Evolutionary conservation across 2,329 filamentous ascomycete species (phyloP), one percentile per base, ranked within the genome.

Genomic region (Immersiporthe knoxdaviesiana): DNA sequence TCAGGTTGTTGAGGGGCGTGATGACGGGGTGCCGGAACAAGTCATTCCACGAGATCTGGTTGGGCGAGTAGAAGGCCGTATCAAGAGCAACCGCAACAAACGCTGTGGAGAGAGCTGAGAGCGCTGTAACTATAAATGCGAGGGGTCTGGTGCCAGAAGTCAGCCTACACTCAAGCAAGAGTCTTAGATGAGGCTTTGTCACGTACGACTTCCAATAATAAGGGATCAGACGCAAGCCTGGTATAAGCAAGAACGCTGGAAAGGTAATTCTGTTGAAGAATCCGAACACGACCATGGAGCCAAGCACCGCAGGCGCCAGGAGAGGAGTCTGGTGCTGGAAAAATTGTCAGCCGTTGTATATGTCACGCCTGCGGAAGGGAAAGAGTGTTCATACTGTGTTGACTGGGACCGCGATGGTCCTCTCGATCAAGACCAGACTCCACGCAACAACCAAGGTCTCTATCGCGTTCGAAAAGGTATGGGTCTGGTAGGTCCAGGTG

Each of bases 201-300:
- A 82, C 88, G 77, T 81, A 96, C 92, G 91, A 95, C 79, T 90
- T 89, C 78, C 88, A 81, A 77, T 97, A 96, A 82, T 97, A 92
- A 73, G 93, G 93, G 78, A 98, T 83, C 76, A 99, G 84, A 77
- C 90, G 90, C 77, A 97, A 82, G 47, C 91, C 91, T 66, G 96
- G 95, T 77, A 97, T 88, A 69, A 97, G 79, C 71, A 99, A 81
- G 78, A 97, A 99, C 18, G 94, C 95, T 60, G 95, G 95, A 79
- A 98, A 98, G 12, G 96, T 99, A 76, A 98, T 97, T 73, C 96
- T 90, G 81, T 98, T 99, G 81, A 99, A 99, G 69, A 95, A 83
- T 63, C 96, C 96, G 76, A 96, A 92, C 18, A 97, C 91, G 65
- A 88, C 85, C 67, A 97, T 88, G 71, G 94, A 89, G 39, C 93